phyloP scores from a whole-genome alignment of 306 rosid genomes.

The Vigna trinervia region DNA sequence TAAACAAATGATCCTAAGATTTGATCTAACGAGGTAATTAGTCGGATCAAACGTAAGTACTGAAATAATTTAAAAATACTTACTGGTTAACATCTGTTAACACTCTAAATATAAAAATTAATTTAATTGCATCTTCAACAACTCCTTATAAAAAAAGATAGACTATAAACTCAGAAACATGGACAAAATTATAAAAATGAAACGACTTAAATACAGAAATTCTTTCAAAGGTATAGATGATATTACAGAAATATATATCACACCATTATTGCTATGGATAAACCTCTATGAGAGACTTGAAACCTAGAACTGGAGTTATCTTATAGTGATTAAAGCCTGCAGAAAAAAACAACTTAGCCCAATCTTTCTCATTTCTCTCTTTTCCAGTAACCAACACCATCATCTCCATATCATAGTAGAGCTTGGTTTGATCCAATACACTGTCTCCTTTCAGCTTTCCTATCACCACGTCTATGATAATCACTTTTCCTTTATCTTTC shows the following conservation, averaged over 20 bases:
- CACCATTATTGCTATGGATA: neutral
- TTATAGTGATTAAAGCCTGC: constrained; percentile 40
- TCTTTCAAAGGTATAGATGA: neutral
- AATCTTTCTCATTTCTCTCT: constrained; percentile 45
- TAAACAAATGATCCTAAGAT: too few relatives aligned
- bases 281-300: constrained; percentile 43
- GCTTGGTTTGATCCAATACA: constrained; percentile 38
- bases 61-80: too few relatives aligned
- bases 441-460: constrained; percentile 43
- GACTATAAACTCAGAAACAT: too few relatives aligned
- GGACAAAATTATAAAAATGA: neutral
- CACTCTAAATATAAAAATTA: too few relatives aligned
- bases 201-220: neutral
- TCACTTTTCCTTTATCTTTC: constrained; percentile 44
- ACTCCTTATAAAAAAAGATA: too few relatives aligned
- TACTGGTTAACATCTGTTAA: too few relatives aligned
- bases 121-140: too few relatives aligned
- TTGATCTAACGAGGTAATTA: too few relatives aligned
- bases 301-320: constrained; percentile 32
- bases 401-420: constrained; percentile 45
- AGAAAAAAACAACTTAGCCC: constrained; percentile 36
- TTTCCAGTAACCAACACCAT: constrained; percentile 33
- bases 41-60: too few relatives aligned
- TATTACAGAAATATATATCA: neutral
- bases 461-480: constrained; percentile 57